Evolutionary conservation across 257 asterid genomes (phyloP).

Genomic region (Parsonsia alboflavescens): DNA sequence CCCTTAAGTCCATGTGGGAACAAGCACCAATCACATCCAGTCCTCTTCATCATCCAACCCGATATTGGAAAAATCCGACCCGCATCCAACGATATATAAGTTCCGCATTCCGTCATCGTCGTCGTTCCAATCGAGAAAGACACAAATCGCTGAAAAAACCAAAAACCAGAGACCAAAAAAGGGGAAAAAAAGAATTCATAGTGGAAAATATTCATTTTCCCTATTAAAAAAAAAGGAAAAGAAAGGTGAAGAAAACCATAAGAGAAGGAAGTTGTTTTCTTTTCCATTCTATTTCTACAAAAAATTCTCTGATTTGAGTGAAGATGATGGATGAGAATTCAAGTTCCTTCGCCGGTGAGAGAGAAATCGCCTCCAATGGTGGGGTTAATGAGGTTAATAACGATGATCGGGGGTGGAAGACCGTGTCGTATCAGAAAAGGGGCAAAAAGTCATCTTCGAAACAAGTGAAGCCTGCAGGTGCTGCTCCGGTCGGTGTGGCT

Average conservation of each 20-base stretch:
- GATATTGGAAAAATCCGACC: neutral
- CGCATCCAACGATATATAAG: neutral
- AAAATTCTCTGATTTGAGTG: neutral
- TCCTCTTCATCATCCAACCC: neutral
- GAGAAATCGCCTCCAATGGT: constrained; percentile 1
- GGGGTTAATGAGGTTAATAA: neutral
- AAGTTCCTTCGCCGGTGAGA: constrained; percentile 1
- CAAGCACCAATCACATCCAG: neutral
- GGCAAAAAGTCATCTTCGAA: constrained; percentile 14
- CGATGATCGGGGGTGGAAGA: constrained; percentile 35
- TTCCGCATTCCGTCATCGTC: neutral
- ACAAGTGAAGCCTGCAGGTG: constrained; percentile 2
- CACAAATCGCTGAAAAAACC: constrained; percentile 1
- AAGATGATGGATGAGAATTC: constrained; percentile 11
- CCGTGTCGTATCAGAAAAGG: constrained; percentile 34
- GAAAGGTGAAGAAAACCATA: neutral
- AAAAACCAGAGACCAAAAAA: neutral
- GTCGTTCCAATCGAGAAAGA: constrained; percentile 1
- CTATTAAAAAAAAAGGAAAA: neutral
- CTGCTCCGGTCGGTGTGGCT: neutral
- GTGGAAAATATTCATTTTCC: neutral
- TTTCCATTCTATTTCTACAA: neutral
- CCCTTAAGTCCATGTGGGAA: constrained; percentile 3
- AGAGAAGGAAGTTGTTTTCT: neutral
- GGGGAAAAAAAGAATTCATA: neutral